Evolutionary conservation across 2,329 filamentous ascomycete species (phyloP), one percentile per base, ranked within the genome.

Genomic region (Bipolaris gigantea): DNA sequence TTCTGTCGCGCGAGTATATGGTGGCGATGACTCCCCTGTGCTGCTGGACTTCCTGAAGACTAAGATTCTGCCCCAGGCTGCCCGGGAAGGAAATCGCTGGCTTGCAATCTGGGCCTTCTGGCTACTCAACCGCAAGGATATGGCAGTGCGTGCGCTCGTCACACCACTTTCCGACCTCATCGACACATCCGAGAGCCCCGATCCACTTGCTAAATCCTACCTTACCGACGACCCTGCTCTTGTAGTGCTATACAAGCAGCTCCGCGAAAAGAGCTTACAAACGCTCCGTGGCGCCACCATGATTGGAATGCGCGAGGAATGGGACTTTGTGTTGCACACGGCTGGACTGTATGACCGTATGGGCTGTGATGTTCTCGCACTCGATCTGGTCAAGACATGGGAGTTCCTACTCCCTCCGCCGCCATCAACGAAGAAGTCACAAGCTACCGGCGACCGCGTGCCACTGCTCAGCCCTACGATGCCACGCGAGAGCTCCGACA

Each of bases 21-120:
- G 93, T 66, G 92, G 92, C 3, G 92, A 97, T 55, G 81, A 86
- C 19, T 89, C 90, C 0, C 86, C 87, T 0, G 84, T 94, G 0
- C 73, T 97, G 2, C 82, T 81, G 23, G 85, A 84, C 52, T 80
- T 99, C 8, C 79, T 99, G 1, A 85, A 90, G 65, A 89, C 96
- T 10, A 89, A 88, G 56, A 84, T 97, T 1, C 79, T 97, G 0
- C 84, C 86, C 0, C 77, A 89, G 57, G 94, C 94, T 16, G 86
- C 89, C 0, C 82, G 86, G 36, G 87, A 93, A 59, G 91, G 91
- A 2, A 93, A 99, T 69, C 83, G 93, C 53, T 99, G 94, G 93
- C 84, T 96, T 54, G 90, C 92, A 10, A 94, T 89, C 0, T 99
- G 94, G 94, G 90, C 90, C 2, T 96, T 96, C 70, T 96, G 91